Evolutionary conservation across 208 protist species (phyloP).

Genomic region (Trypanosoma congolense): DNA sequence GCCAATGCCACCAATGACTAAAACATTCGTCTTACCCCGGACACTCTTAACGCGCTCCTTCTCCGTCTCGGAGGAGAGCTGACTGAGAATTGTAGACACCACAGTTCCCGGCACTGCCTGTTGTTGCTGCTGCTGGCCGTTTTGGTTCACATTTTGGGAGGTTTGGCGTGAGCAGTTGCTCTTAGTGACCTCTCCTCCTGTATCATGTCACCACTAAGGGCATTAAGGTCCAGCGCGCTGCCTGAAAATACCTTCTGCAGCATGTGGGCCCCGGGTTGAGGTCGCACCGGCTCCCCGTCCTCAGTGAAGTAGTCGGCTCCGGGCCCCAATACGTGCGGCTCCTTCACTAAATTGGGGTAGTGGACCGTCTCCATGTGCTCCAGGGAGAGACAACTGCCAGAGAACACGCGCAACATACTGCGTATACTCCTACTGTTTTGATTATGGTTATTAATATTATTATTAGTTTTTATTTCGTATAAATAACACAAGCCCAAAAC

Average conservation of each 20-base stretch:
- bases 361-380: slow-evolving; percentile 86
- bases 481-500: no score
- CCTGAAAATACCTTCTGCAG: slow-evolving; percentile 90
- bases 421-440: neutral
- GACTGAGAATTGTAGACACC: slow-evolving; percentile 75
- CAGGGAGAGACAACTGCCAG: slow-evolving; percentile 85
- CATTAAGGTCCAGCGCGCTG: slow-evolving; percentile 84
- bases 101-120: slow-evolving; percentile 22
- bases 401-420: slow-evolving; percentile 81
- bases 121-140: slow-evolving; percentile 15
- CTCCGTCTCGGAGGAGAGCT: slow-evolving; percentile 74
- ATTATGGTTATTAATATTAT: slow-evolving; percentile 4
- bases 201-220: slow-evolving; percentile 49
- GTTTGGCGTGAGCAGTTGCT: slow-evolving; percentile 4
- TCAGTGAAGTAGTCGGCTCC: slow-evolving; percentile 86
- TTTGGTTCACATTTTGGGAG: slow-evolving; percentile 1
- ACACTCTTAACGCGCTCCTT: slow-evolving; percentile 58
- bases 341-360: slow-evolving; percentile 58
- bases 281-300: slow-evolving; percentile 75
- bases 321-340: slow-evolving; percentile 78
- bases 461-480: slow-evolving; percentile 1
- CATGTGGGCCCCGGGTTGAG: slow-evolving; percentile 66
- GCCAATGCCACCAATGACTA: slow-evolving; percentile 82
- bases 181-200: slow-evolving; percentile 47
- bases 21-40: slow-evolving; percentile 78